Base-by-base conservation (phyloP, 805 yeast species). In the Candida insectorum region DNA sequence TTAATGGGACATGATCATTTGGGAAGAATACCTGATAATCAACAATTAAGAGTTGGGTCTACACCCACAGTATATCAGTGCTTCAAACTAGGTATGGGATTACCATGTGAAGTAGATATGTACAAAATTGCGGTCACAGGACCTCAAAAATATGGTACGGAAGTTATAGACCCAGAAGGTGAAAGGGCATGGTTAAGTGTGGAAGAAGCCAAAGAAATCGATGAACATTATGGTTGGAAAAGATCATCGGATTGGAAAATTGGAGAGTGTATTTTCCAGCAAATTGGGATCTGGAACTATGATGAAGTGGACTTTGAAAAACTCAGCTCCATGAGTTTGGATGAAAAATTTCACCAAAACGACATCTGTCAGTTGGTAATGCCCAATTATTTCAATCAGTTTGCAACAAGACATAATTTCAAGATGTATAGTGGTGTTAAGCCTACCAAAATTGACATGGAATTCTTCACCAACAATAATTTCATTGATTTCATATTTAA, bases 21-120 rank as follows among this genome's bases (percentile, higher is more conserved):
- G 19, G 64, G 64, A 7, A 46, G 45, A 1, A 52, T 80, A 14
- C 89, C 93, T 0, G 62, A 69, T 4, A 62, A 61, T 4, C 85
- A 84, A 48, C 80, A 80, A 36, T 69, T 91, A 30, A 73, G 82
- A 37, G 68, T 87, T 3, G 91, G 89, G 2, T 79, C 91, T 1
- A 77, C 88, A 0, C 97, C 98, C 0, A 82, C 95, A 0, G 80
- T 81, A 0, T 77, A 79, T 42, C 84, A 91, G 58, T 62, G 83
- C 2, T 65, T 91, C 61, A 66, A 74, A 28, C 58, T 88, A 15
- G 97, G 96, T 1, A 77, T 79, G 75, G 97, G 97, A 1, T 56
- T 76, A 10, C 63, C 83, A 0, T 73, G 77, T 33, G 73, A 70
- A 16, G 81, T 89, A 4, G 95, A 82, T 28, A 67, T 65, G 10